Base-by-base conservation (phyloP, 1,284 basidiomycete species). In the Thecaphora thlaspeos region DNA sequence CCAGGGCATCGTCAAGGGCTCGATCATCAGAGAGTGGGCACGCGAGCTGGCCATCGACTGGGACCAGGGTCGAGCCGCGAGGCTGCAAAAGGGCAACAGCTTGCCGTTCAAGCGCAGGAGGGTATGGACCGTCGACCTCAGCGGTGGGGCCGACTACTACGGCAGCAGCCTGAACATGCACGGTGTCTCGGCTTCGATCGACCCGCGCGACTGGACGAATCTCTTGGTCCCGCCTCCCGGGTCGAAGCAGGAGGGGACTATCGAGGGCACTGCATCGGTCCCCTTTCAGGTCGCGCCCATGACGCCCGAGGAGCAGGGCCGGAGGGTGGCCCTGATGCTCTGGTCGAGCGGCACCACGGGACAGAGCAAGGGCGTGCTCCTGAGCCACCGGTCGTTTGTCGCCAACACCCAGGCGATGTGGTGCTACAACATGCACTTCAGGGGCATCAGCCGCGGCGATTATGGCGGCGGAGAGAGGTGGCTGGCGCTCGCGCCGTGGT, bases 301-400 rank as follows among this genome's bases (percentile, higher is more conserved):
- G 60, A 55, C 54, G 18, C 43, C 46, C 3, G 55, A 51, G 30
- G 72, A 70, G 45, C 61, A 64, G 41, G 47, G 49, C 38, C 28
- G 55, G 18, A 44, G 71, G n/a, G 55, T 64, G 22, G 71, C 75
- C 7, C 60, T 76, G 32, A 62, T 78, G 14, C 62, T 79, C 36
- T 79, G 78, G 79, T 71, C 67, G 17, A 73, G 72, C 19, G 78
- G 78, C 2, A 80, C 78, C 12, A 78, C 71, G 7, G 79, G 79
- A 28, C 75, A 77, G 61, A 69, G 62, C 51, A 80, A 80, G 43
- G 79, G 78, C 17, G 79, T 80, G 37, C 55, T 80, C 28, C 57
- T 79, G 30, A 68, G 69, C 21, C 79, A 80, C 54, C 54, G 55
- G 5, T 76, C 72, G 1, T 51, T 77, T 15, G 66, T 75, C 4